Evolutionary conservation across 352 stramenopile genomes (phyloP).

Genomic region (Halophytophthora polymorphica): DNA sequence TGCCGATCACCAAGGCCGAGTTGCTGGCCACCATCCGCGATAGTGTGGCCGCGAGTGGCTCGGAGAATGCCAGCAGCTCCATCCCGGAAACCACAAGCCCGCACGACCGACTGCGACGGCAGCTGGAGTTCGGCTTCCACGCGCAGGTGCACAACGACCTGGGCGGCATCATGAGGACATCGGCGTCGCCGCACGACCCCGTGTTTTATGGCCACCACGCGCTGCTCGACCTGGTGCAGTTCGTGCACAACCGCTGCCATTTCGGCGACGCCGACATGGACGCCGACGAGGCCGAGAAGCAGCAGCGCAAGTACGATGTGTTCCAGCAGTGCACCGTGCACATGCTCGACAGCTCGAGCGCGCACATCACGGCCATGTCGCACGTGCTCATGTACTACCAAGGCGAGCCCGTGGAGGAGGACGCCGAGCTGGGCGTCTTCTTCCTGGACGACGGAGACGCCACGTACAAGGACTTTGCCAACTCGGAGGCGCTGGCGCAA

Average conservation of each 20-base stretch:
- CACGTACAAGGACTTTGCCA: constrained; percentile 6
- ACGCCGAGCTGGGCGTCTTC: constrained; percentile 7
- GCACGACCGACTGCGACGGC: constrained; percentile 3
- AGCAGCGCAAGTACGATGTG: constrained; percentile 29
- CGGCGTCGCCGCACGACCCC: constrained; percentile 4
- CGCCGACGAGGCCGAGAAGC: constrained; percentile 9
- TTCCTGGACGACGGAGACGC: constrained; percentile 3
- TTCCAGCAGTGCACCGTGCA: constrained; percentile 20
- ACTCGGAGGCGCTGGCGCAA: not conserved
- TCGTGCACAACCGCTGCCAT: constrained; percentile 9
- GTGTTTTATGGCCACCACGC: constrained; percentile 12
- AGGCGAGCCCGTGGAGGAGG: constrained; percentile 2
- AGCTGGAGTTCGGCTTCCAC: constrained; percentile 7
- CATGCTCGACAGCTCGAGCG: not conserved
- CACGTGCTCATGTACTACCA: constrained; percentile 5
- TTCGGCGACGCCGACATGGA: not conserved
- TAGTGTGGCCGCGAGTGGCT: too few relatives aligned
- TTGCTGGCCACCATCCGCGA: constrained; percentile 26
- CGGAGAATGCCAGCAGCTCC: too few relatives aligned
- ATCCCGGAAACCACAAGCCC: not conserved
- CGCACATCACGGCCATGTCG: not conserved
- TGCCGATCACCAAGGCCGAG: constrained; percentile 16
- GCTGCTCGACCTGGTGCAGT: constrained; percentile 6
- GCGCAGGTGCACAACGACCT: constrained; percentile 6
- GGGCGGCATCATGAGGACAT: constrained; percentile 5